Base-by-base conservation (phyloP, 768 basidiomycete genomes). In the Russula brevipes region DNA sequence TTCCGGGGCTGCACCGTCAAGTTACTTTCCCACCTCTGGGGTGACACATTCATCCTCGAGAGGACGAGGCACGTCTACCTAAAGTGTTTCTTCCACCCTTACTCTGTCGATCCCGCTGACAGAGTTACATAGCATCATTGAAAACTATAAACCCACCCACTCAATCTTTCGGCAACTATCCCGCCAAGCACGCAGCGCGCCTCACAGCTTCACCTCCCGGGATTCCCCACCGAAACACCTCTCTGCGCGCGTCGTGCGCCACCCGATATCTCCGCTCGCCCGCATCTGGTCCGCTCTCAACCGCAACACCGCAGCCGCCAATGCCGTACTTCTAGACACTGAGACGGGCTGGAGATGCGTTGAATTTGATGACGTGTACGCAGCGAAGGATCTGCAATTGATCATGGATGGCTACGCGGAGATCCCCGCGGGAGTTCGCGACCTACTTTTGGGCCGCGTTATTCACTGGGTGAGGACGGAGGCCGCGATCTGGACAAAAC, bases 241-340 rank as follows among this genome's bases (percentile, higher is more conserved):
- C 46, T 59, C 54, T 10, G 54, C 64, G 24, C 65, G 65, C 19
- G 59, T 65, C 36, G 60, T 65, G 41, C 65, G 65, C 35, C 65
- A 66, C 50, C 65, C 65, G 41, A 59, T 66, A 33, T 64, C 62
- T 8, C 65, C 65, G 16, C 65, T 66, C 54, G 63, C 65, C 5
- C 63, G 65, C 16, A 64, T 66, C 24, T 66, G 65, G 65, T 54
- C 65, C 17, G 36, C 55, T 2, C 24, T 56, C 12, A 60, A 65
- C 24, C 57, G 58, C 24, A 66, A 65, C 50, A 53, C 63, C 5
- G 65, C 65, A 33, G 31, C 57, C 11, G 58, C 65, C 39, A 60
- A 60, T 39, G 53, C 63, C 6, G 42, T 50, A 35, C 54, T 66
- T 38, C 47, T 49, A 19, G 63, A 65, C 10, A 36, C 54, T 14